Evolutionary conservation across 2,329 filamentous ascomycete species (phyloP), one percentile per base, ranked within the genome.

Genomic region (Dryadomyces quercivorus): DNA sequence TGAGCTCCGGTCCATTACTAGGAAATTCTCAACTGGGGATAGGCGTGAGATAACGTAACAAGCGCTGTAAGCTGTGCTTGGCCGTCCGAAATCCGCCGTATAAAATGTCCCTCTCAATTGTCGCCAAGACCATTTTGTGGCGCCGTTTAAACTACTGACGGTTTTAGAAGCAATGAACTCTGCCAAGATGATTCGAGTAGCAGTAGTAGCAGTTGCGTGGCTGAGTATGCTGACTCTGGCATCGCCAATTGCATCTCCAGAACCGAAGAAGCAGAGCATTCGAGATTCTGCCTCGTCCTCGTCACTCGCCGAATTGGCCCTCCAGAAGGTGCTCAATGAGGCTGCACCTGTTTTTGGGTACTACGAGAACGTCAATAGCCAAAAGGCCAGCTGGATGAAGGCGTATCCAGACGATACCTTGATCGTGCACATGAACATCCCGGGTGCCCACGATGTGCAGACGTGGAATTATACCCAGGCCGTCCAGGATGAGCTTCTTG

Each of bases 381-480:
- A 44, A n/a, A 58, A 54, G 5, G 55, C 58, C 1, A 55, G 55
- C 57, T 77, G 75, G 75, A 78, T 78, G 75, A 65, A 66, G 22
- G 54, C 48, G 0, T 66, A 73, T 44, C 61, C 68, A 1, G 74
- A 78, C 57, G 57, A 65, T 15, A 74, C 67, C 0, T 66, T 61
- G 3, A 58, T 77, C 0, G 66, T 70, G 2, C 72, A 72, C 18
- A 68, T 77, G 62, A 76, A 73, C 58, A 71, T 77, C 43, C 75
- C 75, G 2, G 75, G 75, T 1, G 70, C 68, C 4, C 75, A 78
- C 62, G 75, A 78, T 60, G 67, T 70, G 4, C 69, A 71, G 2
- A 77, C 75, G 0, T 77, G 75, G 75, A 76, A 76, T 61, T 77
- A 76, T 59, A 69, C 65, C 12, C 63, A 65, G 22, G 63, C 64